A percentile compares a stretch with the other conserved stretches of the same genome.
Conservation (phyloP, 139 green algal species). For the Astrephomene gubernaculifera region DNA sequence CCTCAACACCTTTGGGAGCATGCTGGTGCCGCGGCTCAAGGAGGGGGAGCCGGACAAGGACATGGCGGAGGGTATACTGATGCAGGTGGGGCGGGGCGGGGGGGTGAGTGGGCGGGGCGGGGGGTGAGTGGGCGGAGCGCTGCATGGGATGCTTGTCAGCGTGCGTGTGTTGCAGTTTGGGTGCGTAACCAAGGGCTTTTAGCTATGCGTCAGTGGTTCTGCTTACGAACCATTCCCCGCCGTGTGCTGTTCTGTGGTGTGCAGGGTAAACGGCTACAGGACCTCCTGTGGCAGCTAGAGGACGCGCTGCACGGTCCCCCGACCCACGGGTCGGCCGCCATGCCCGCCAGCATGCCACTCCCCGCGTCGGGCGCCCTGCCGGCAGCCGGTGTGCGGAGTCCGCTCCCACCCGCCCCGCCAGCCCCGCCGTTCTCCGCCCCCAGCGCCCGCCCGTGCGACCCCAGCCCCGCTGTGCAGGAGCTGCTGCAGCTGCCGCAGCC, state of each 20-base stretch:
- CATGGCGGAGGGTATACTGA: slow-evolving; percentile 72
- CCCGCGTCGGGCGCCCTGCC: neutral
- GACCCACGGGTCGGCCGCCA: neutral
- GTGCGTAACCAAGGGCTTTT: too few relatives aligned
- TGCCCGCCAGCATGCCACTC: neutral
- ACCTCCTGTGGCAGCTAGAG: slow-evolving; percentile 74
- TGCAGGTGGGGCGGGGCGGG: slow-evolving; percentile 53
- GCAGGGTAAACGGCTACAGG: slow-evolving; percentile 69
- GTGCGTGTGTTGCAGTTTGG: too few relatives aligned
- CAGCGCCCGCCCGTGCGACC: slow-evolving; percentile 11
- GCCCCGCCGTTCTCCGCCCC: neutral
- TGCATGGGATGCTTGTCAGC: too few relatives aligned
- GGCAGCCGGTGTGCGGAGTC: neutral
- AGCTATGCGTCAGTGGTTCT: too few relatives aligned
- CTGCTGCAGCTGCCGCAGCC: slow-evolving; percentile 35
- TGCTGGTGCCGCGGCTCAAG: slow-evolving; percentile 65
- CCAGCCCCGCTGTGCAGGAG: slow-evolving; percentile 39
- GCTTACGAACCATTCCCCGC: too few relatives aligned
- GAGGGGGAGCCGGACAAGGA: slow-evolving; percentile 67
- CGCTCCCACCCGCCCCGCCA: neutral
- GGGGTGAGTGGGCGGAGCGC: neutral
- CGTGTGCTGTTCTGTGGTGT: too few relatives aligned
- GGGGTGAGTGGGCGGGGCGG: neutral
- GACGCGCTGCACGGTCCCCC: slow-evolving; percentile 43
- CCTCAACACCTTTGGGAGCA: slow-evolving; percentile 70